phyloP scores from a whole-genome alignment of 306 rosid genomes.

The Purshia tridentata region DNA sequence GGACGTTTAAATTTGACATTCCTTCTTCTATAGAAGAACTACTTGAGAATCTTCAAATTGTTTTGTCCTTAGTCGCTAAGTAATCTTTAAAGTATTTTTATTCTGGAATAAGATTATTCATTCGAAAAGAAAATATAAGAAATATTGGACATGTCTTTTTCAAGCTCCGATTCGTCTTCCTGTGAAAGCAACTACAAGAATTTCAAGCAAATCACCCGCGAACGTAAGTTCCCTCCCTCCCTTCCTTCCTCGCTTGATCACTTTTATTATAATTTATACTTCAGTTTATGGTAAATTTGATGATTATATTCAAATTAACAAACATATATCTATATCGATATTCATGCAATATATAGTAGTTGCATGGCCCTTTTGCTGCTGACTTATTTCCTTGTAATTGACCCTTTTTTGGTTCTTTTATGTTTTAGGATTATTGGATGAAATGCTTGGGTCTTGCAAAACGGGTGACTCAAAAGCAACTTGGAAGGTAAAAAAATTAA shows the following conservation, averaged over 20 bases:
- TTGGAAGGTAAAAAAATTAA: slow-evolving; percentile 66
- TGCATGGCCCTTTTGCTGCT: neutral
- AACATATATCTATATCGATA: no score
- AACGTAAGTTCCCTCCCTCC: slow-evolving; percentile 35
- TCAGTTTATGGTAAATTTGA: neutral
- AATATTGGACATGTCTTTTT: slow-evolving; percentile 41
- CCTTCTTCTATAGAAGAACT: no score
- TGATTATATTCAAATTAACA: neutral
- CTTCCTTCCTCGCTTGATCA: neutral
- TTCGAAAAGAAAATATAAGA: neutral
- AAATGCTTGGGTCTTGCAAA: slow-evolving; percentile 84
- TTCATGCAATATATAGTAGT: neutral
- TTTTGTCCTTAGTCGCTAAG: no score
- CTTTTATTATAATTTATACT: neutral
- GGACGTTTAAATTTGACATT: neutral
- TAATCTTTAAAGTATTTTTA: no score
- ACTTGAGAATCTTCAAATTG: no score
- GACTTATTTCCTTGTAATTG: neutral
- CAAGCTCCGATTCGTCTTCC: slow-evolving; percentile 60
- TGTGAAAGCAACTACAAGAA: slow-evolving; percentile 48
- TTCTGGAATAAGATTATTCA: no score
- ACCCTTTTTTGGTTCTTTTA: neutral
- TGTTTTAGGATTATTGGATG: slow-evolving; percentile 71
- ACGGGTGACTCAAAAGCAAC: slow-evolving; percentile 85
- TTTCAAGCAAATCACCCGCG: slow-evolving; percentile 61